Percentiles rank a stretch among this genome's conserved stretches.
Evolutionary conservation across 2,329 filamentous ascomycete species (phyloP).

Genomic region (Colletotrichum cereale): DNA sequence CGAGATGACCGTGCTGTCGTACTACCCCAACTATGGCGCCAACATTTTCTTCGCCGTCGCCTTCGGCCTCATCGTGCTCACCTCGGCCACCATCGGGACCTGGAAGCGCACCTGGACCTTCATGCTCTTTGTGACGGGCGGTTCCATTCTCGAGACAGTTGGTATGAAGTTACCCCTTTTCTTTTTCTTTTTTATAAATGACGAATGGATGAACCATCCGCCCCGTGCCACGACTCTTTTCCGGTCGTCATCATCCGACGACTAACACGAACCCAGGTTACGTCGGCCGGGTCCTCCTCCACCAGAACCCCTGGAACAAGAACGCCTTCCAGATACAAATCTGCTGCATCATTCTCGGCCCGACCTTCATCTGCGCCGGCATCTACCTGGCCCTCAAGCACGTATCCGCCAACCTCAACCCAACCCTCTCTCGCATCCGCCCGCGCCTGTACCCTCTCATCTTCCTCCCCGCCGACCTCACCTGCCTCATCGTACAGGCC

Average conservation of each 20-base stretch:
- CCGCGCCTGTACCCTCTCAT: slow-evolving; percentile 66
- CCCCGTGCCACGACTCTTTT: background rate
- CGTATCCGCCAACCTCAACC: slow-evolving; percentile 62
- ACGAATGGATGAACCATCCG: slow-evolving; percentile 1
- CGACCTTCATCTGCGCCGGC: slow-evolving; percentile 71
- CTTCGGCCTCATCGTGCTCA: slow-evolving; percentile 60
- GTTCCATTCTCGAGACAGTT: slow-evolving; percentile 63
- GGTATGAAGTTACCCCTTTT: slow-evolving; percentile 51
- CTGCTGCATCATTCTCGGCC: slow-evolving; percentile 69
- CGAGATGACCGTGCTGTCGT: slow-evolving; percentile 64
- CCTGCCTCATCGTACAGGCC: slow-evolving; percentile 70
- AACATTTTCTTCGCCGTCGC: slow-evolving; percentile 66
- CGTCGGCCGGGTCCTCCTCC: slow-evolving; percentile 62
- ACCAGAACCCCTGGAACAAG: slow-evolving; percentile 66
- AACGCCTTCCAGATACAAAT: slow-evolving; percentile 70
- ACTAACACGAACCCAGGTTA: slow-evolving; percentile 58
- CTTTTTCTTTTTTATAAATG: background rate
- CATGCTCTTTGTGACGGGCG: slow-evolving; percentile 61
- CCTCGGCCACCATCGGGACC: slow-evolving; percentile 57
- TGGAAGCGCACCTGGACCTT: slow-evolving; percentile 69
- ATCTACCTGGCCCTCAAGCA: slow-evolving; percentile 76
- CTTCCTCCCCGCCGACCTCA: slow-evolving; percentile 71
- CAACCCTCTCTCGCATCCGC: slow-evolving; percentile 63
- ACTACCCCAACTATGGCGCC: slow-evolving; percentile 67
- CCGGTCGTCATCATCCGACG: background rate